phyloP scores from a whole-genome alignment of 352 stramenopile genomes.

The Phytophthora palmivora region DNA sequence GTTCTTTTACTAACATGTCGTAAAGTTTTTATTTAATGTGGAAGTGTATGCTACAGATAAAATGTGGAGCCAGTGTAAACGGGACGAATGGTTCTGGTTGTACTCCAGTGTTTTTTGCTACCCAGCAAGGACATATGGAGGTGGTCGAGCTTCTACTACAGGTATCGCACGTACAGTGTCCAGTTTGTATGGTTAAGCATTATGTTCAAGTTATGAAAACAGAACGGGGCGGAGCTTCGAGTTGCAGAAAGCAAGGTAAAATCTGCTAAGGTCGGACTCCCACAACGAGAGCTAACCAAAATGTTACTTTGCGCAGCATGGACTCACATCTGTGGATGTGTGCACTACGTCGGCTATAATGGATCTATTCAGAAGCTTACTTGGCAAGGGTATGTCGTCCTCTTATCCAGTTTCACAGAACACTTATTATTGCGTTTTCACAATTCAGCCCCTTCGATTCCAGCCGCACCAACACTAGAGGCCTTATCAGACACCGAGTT shows the following conservation, averaged over 20 bases:
- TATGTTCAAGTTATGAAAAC: slow-evolving; percentile 15
- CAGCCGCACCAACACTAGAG: slow-evolving; percentile 31
- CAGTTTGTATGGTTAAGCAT: neutral
- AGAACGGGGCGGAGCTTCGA: slow-evolving; percentile 60
- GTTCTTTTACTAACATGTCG: neutral
- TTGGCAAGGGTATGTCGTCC: slow-evolving; percentile 49
- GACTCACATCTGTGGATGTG: slow-evolving; percentile 70
- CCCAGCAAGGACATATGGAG: slow-evolving; percentile 55
- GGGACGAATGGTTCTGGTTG: slow-evolving; percentile 58
- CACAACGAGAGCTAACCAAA: slow-evolving; percentile 1
- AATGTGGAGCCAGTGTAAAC: slow-evolving; percentile 65
- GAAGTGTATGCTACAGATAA: slow-evolving; percentile 26
- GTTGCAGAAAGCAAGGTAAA: slow-evolving; percentile 55
- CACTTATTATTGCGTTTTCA: neutral
- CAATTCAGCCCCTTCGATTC: slow-evolving; percentile 44
- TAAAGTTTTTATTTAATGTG: neutral
- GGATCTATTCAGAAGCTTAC: slow-evolving; percentile 48
- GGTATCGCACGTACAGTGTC: too few species aligned
- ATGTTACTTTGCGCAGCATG: slow-evolving; percentile 49
- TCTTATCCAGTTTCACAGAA: too few species aligned
- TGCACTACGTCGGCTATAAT: slow-evolving; percentile 51
- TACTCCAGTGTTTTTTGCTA: slow-evolving; percentile 75
- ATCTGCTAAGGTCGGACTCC: too few species aligned
- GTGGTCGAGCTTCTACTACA: slow-evolving; percentile 64
- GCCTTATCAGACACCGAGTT: slow-evolving; percentile 30